Percentiles rank a stretch among this genome's conserved stretches.
Conservation (phyloP, 768 basidiomycete species). For the Leucocoprinus sp. region DNA sequence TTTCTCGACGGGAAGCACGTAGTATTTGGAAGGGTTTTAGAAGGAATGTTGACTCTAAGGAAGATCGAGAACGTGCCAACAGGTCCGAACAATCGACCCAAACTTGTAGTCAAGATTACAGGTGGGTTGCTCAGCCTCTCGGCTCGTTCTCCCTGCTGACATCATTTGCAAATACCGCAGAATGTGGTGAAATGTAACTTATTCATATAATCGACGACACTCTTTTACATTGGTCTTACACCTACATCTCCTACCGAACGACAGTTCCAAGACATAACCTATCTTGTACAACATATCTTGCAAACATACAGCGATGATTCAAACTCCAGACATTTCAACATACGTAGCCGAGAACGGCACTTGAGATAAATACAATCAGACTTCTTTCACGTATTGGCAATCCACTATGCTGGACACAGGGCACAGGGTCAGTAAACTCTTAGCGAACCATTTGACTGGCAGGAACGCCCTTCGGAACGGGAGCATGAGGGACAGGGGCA, state of each 20-base stretch:
- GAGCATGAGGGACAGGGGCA: constrained; percentile 63
- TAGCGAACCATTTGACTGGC: constrained; percentile 40
- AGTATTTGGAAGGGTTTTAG: constrained; percentile 85
- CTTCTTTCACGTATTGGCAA: neutral
- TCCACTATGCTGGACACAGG: neutral
- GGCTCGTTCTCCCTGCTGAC: neutral
- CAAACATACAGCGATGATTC: neutral
- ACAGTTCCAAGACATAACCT: neutral
- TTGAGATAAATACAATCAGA: neutral
- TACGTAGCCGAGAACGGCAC: no score
- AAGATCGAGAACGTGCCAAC: constrained; percentile 97
- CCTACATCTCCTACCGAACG: no score
- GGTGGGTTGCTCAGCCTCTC: constrained; percentile 38
- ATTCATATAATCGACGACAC: neutral
- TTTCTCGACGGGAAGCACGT: constrained; percentile 95
- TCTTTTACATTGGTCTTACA: no score
- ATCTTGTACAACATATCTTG: neutral
- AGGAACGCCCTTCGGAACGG: constrained; percentile 43
- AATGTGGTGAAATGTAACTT: constrained; percentile 52
- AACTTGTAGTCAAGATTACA: constrained; percentile 79
- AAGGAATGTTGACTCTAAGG: constrained; percentile 90
- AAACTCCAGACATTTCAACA: neutral
- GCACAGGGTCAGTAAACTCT: constrained; percentile 1
- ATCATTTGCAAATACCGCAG: constrained; percentile 20
- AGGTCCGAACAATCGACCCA: constrained; percentile 83